Percentiles rank a stretch among this genome's conserved stretches.
These are phyloP conservation scores for Smallanthus sonchifolius DNA, from an alignment of 129 eudicot species.

Conservation along the genomic window DNA sequence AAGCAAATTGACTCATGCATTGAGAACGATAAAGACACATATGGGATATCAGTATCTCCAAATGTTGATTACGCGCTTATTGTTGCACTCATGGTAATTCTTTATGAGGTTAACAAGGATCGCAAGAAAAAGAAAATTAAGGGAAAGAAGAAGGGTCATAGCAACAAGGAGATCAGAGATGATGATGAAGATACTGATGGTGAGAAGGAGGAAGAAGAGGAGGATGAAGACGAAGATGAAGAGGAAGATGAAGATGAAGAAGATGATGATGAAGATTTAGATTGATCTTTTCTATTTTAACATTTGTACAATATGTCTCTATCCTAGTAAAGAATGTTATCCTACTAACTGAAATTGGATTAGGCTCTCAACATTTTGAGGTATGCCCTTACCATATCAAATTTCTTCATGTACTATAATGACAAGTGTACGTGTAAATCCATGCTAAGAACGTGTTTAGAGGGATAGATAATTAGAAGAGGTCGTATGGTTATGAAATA, in stretches of 20 bases:
- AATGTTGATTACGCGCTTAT: conserved; percentile 28
- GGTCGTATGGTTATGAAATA: too few species aligned
- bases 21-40: conserved; percentile 28
- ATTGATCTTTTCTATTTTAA: neutral
- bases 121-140: conserved; percentile 19
- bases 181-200: conserved; percentile 13
- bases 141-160: conserved; percentile 13
- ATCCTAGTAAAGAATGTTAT: too few species aligned
- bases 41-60: conserved; percentile 23
- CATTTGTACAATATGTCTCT: too few species aligned
- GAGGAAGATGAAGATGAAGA: neutral
- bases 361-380: too few species aligned
- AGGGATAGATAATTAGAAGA: too few species aligned
- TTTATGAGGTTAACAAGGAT: conserved; percentile 29
- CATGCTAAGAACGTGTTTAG: too few species aligned
- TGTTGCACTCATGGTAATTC: conserved; percentile 27
- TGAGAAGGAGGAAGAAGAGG: conserved; percentile 2
- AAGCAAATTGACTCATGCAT: conserved; percentile 21
- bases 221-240: neutral
- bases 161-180: conserved; percentile 11
- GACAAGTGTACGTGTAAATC: too few species aligned
- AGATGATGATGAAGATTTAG: neutral
- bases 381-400: too few species aligned
- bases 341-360: too few species aligned
- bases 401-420: too few species aligned